phyloP scores from a whole-genome alignment of 257 asterid genomes.

The Gentiana macrophylla region DNA sequence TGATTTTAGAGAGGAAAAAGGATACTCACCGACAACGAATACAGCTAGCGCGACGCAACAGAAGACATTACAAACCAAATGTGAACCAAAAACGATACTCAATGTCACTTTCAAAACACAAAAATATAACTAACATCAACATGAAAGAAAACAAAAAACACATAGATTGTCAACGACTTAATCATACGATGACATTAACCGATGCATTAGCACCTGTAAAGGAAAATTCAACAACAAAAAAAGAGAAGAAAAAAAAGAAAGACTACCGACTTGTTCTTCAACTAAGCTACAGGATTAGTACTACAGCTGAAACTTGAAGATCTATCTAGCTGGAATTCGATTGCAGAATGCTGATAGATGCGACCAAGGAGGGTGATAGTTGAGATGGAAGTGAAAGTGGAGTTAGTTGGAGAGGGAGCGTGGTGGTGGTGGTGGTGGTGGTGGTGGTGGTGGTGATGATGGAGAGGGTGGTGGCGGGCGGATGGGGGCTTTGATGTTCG shows the following conservation, averaged over 20 bases:
- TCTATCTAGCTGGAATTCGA: conserved; percentile 12
- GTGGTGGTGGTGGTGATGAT: not conserved
- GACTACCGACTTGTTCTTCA: too few relatives aligned
- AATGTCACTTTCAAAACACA: too few relatives aligned
- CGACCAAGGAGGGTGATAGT: conserved; percentile 11
- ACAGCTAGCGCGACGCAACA: too few relatives aligned
- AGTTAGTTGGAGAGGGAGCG: conserved; percentile 9
- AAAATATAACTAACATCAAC: too few relatives aligned
- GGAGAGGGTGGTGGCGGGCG: conserved; percentile 6
- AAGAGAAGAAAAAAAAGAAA: not conserved
- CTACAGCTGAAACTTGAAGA: conserved; percentile 8
- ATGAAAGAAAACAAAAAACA: too few relatives aligned
- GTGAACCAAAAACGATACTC: too few relatives aligned
- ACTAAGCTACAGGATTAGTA: not conserved
- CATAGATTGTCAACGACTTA: too few relatives aligned
- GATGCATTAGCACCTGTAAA: not conserved
- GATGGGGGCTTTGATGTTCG: conserved; percentile 8
- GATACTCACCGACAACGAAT: too few relatives aligned
- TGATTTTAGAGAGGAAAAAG: too few relatives aligned
- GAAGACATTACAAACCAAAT: too few relatives aligned
- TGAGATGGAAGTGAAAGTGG: conserved; percentile 16
- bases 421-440: conserved; percentile 16
- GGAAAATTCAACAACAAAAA: not conserved
- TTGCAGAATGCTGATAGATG: conserved; percentile 5
- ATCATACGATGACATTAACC: too few relatives aligned